Evolutionary conservation across 805 yeast species (phyloP), one percentile per base, ranked within the genome.

Genomic region (Ogataea pini): DNA sequence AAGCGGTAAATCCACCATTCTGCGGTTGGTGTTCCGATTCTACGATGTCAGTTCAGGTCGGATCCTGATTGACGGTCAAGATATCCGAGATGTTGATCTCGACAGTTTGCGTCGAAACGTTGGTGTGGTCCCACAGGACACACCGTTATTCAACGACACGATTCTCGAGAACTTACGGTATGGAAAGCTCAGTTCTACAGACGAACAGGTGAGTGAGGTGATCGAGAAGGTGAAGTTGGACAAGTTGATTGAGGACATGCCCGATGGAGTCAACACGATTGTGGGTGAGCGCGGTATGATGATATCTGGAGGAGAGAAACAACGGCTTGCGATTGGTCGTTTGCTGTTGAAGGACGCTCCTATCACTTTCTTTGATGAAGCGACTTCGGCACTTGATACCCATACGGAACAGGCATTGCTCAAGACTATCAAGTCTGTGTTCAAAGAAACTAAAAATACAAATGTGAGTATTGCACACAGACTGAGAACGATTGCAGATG

Each of bases 291-390:
- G 95, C 62, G 99, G 99, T n/a, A 77, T 94, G 78, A 94, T 94
- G 99, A 91, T 94, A 40, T 89, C 97, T 20, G 99, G 99, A n/a
- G 99, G 99, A 51, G 99, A 94, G 65, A 91, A 94, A 65, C 99
- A 94, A 69, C 73, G 99, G 53, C 73, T 94, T 36, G 98, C 99
- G 0, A 89, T 94, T 55, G 94, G 97, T 0, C 77, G 99, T 54
- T 79, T 94, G n/a, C 67, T 94, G 37, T 70, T 94, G 57, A 94
- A 94, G 67, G 76, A 81, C 54, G 82, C 97, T 0, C 92, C 94
- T 22, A 89, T 94, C 42, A 86, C 95, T 47, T 92, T 94, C 66
- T 91, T 94, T 57, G 99, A 94, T 63, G 99, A 94, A 63, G 98
- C 99, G 2, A 89, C 99, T 0, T 85, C 96, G 41, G 98, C 99